Evolutionary conservation across 805 yeast genomes (phyloP).

Genomic region (Wickerhamiella azyma): DNA sequence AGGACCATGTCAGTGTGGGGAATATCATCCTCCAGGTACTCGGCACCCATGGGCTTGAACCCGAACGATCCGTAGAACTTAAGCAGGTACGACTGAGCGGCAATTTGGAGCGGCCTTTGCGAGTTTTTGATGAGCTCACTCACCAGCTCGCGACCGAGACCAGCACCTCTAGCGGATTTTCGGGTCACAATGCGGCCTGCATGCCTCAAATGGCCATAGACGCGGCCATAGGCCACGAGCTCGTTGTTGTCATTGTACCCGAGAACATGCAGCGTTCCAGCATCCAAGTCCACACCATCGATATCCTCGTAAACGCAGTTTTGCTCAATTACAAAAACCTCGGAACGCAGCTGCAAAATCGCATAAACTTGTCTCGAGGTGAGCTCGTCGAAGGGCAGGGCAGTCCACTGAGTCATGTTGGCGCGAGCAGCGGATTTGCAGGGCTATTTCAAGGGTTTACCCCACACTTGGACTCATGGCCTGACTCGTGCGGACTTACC

Average conservation of each 20-base stretch:
- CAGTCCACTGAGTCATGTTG: background rate
- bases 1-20: conserved; percentile 16
- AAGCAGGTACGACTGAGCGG: conserved; percentile 15
- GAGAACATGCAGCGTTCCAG: conserved; percentile 11
- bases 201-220: background rate
- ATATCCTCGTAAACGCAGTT: conserved; percentile 16
- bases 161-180: conserved; percentile 9
- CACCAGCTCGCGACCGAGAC: conserved; percentile 15
- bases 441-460: background rate
- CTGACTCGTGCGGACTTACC: too few species aligned
- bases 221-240: conserved; percentile 10
- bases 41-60: conserved; percentile 9
- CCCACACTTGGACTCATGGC: background rate
- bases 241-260: conserved; percentile 3
- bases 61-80: conserved; percentile 15
- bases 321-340: conserved; percentile 20
- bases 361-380: conserved; percentile 10
- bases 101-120: conserved; percentile 1
- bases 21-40: conserved; percentile 13
- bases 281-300: conserved; percentile 16
- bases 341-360: conserved; percentile 12
- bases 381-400: background rate
- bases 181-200: conserved; percentile 18
- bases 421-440: background rate
- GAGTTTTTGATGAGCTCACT: conserved; percentile 4